Evolutionary conservation across 2,329 filamentous ascomycete genomes (phyloP), one percentile per base, ranked within the genome.

Genomic region (Neofusicoccum laricinum): DNA sequence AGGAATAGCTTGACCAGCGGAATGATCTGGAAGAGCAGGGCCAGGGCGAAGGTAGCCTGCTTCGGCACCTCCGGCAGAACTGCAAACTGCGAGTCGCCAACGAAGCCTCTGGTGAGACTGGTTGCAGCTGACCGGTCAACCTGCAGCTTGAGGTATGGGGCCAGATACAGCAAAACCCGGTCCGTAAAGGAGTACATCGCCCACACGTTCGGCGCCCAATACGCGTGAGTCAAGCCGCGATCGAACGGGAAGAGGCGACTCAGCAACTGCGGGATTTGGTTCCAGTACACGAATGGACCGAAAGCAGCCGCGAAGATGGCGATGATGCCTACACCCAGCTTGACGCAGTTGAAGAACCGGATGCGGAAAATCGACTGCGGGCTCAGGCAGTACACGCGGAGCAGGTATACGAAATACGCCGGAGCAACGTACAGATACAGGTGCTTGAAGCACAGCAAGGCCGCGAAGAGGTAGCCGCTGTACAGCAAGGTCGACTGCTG

Each of bases 151-250:
- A 98, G 77, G 63, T 88, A 88, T 40, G 95, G 94, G 8, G 93
- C 93, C 71, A 93, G 78, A 70, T 88, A 86, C 66, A 99, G 97
- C 69, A 99, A 76, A 7, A 92, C 79, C 61, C 95, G 85, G 73
- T 99, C 95, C 1, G 85, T 80, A 75, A 98, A 97, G 0, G 95
- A 97, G 78, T 99, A 99, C 74, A 98, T 85, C 0, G 95, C 94
- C 95, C 95, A 99, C 1, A 97, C 81, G 70, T 99, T 99, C 0
- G 95, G 93, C 12, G 95, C 95, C 95, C 95, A 99, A 76, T 99
- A 99, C 0, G 95, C 95, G 80, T 99, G 95, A 75, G 94, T 98
- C 4, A 99, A 81, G 0, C 95, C 95, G 66, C 95, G 85, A 0
- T 93, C 93, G 76, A 99, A 99, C 0, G 95, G 95, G 71, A 99